Percentiles rank a stretch among this genome's conserved stretches.
phyloP scores from a whole-genome alignment of 2,329 filamentous ascomycete species.

The Talaromyces funiculosus region DNA sequence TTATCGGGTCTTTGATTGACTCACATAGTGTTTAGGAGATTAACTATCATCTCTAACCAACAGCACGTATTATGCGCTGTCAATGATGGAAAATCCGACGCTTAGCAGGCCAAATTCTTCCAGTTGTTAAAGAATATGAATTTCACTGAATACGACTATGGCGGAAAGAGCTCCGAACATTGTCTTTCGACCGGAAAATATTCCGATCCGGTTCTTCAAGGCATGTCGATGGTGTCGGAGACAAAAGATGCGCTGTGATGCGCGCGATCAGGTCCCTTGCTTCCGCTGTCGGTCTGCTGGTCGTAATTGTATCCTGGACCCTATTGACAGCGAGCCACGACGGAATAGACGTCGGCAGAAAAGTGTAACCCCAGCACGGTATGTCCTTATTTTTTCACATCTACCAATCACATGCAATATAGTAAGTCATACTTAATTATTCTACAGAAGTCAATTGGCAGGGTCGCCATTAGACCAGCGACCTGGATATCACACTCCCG shows the following conservation, averaged over 20 bases:
- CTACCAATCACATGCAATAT: background rate
- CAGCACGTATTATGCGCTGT: background rate
- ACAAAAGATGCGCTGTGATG: slow-evolving; percentile 34
- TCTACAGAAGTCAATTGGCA: background rate
- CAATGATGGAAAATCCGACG: background rate
- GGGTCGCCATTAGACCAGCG: background rate
- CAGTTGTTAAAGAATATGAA: background rate
- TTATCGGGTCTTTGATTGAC: background rate
- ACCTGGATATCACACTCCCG: slow-evolving; percentile 21
- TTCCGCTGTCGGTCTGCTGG: slow-evolving; percentile 29
- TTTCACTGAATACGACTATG: slow-evolving; percentile 15
- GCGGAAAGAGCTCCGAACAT: slow-evolving; percentile 25
- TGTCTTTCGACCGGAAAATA: slow-evolving; percentile 25
- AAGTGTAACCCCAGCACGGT: slow-evolving; percentile 23
- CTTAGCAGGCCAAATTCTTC: background rate
- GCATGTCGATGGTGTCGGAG: slow-evolving; percentile 32
- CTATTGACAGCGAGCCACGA: slow-evolving; percentile 25
- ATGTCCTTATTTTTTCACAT: slow-evolving; percentile 7
- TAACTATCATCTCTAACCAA: background rate
- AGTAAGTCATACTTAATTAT: background rate
- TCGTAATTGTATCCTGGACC: slow-evolving; percentile 30
- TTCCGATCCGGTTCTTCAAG: slow-evolving; percentile 30
- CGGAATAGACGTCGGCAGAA: slow-evolving; percentile 20
- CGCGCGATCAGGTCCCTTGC: slow-evolving; percentile 31
- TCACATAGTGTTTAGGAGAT: background rate